Conservation (phyloP, 345 rosid species). For the Cardamine resedifolia region DNA sequence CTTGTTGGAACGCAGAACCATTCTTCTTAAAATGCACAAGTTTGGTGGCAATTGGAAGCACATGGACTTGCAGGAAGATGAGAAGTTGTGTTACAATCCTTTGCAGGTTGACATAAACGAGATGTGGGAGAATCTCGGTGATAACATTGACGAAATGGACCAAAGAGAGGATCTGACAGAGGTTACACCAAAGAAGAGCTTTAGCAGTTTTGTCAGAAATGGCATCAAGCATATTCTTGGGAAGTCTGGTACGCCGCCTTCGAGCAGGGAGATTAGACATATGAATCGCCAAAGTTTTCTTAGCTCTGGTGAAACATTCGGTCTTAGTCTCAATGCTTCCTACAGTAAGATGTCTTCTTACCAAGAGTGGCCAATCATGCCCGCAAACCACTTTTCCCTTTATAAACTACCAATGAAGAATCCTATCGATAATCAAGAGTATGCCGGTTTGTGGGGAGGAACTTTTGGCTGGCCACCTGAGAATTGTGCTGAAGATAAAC, state of each 20-base stretch:
- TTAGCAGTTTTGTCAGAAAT: neutral
- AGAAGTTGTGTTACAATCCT: constrained; percentile 40
- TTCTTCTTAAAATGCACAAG: constrained; percentile 5
- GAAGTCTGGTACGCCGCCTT: neutral
- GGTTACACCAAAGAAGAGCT: neutral
- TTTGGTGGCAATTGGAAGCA: constrained; percentile 40
- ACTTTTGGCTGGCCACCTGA: constrained; percentile 85
- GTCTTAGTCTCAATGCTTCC: neutral
- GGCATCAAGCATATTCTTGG: neutral
- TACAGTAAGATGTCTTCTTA: constrained; percentile 43
- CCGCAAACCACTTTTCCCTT: constrained; percentile 58
- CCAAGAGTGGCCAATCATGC: constrained; percentile 74
- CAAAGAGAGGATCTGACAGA: neutral
- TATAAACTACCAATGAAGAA: constrained; percentile 61
- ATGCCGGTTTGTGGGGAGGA: constrained; percentile 86
- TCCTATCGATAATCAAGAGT: constrained; percentile 55
- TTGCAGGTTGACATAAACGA: constrained; percentile 45
- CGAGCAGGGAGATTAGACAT: neutral
- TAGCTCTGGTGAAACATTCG: neutral
- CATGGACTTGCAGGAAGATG: constrained; percentile 37
- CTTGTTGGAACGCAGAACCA: constrained; percentile 10
- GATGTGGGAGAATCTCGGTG: constrained; percentile 32
- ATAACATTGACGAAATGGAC: neutral
- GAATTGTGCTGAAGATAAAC: constrained; percentile 54
- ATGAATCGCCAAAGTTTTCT: neutral